These are phyloP conservation scores for Calonectria ilicicola DNA, from an alignment of 2,329 filamentous ascomycete genomes.

Conservation along the genomic window DNA sequence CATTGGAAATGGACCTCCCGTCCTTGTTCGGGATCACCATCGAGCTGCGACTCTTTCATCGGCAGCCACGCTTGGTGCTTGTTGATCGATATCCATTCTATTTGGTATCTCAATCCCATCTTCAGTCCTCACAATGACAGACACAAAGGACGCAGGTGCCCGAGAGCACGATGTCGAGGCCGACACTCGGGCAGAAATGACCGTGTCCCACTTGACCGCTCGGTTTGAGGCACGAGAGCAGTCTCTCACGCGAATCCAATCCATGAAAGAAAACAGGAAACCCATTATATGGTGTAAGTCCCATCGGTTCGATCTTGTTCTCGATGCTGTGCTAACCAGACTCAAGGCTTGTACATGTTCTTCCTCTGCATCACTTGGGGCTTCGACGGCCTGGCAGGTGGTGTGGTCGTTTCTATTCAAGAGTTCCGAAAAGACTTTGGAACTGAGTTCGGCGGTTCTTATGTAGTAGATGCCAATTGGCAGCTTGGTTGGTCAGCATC, in stretches of 20 bases:
- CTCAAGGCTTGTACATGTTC: slow-evolving; percentile 19
- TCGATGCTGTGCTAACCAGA: background rate
- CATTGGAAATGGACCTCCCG: background rate
- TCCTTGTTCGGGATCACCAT: background rate
- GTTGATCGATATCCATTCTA: background rate
- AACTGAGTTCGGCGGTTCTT: background rate
- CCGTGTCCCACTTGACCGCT: background rate
- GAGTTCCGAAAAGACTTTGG: slow-evolving; percentile 21
- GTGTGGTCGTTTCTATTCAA: slow-evolving; percentile 16
- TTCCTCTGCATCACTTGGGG: slow-evolving; percentile 23
- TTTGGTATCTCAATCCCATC: background rate
- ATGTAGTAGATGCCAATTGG: slow-evolving; percentile 21
- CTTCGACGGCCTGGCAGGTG: slow-evolving; percentile 10
- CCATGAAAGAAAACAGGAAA: slow-evolving; percentile 16
- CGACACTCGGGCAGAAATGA: background rate
- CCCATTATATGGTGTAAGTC: slow-evolving; percentile 17
- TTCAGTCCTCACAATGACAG: background rate
- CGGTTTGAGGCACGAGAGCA: background rate
- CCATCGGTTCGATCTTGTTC: background rate
- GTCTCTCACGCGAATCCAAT: background rate
- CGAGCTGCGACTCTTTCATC: background rate
- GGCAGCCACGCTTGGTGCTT: background rate
- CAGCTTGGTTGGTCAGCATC: slow-evolving; percentile 8
- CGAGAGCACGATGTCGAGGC: background rate
- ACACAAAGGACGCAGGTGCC: background rate